These are phyloP conservation scores for Aegilops sharonensis DNA, from an alignment of 176 grass and related monocot genomes.

Conservation along the genomic window DNA sequence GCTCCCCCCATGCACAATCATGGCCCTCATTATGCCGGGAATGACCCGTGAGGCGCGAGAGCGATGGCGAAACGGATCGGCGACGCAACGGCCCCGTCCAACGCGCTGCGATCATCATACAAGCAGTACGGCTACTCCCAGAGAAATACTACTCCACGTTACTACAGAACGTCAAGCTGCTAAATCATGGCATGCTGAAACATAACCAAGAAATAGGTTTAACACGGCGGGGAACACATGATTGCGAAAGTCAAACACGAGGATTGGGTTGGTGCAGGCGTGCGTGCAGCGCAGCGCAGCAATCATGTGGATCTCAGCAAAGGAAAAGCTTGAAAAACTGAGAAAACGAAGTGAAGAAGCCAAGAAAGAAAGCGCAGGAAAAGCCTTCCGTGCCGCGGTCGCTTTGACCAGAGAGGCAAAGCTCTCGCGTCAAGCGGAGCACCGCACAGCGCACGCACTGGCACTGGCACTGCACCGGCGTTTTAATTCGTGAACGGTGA, in stretches of 20 bases:
- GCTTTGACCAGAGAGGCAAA: conserved; percentile 28
- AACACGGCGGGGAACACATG: conserved; percentile 4
- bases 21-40: neutral
- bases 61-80: neutral
- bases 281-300: conserved; percentile 5
- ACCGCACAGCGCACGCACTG: neutral
- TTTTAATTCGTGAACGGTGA: neutral
- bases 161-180: neutral
- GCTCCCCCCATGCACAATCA: neutral
- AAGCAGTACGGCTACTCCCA: neutral
- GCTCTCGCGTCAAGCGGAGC: neutral
- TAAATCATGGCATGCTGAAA: neutral
- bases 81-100: neutral
- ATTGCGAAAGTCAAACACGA: neutral
- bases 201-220: neutral
- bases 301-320: conserved; percentile 23
- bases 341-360: neutral
- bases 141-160: neutral
- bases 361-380: neutral
- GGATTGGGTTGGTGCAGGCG: neutral
- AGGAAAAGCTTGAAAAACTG: neutral
- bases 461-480: neutral
- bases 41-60: neutral
- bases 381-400: neutral
- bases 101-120: neutral